Percentiles rank a stretch among this genome's conserved stretches.
These are phyloP conservation scores for Fusarium decemcellulare DNA, from an alignment of 2,329 filamentous ascomycete genomes.

Conservation along the genomic window DNA sequence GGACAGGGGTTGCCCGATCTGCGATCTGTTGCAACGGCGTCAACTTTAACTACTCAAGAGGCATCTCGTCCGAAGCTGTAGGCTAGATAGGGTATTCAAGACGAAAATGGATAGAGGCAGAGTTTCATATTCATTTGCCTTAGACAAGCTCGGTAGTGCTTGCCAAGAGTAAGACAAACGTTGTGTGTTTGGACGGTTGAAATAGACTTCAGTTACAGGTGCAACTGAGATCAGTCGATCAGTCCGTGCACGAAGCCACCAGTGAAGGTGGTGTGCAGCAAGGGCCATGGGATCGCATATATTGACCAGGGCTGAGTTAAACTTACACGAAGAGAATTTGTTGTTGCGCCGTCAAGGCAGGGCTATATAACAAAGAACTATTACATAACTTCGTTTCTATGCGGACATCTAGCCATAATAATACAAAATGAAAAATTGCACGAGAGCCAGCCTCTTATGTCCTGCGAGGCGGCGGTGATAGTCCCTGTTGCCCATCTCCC, in stretches of 20 bases:
- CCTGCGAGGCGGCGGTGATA: slow-evolving; percentile 42
- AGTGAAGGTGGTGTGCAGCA: too few species aligned
- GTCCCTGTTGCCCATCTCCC: slow-evolving; percentile 37
- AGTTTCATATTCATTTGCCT: too few species aligned
- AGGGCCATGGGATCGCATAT: too few species aligned
- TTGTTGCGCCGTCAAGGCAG: too few species aligned
- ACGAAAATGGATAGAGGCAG: background rate
- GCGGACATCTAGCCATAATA: slow-evolving; percentile 18
- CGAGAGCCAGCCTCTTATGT: slow-evolving; percentile 18
- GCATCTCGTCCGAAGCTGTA: slow-evolving; percentile 20
- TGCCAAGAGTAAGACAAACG: background rate
- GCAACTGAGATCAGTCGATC: too few species aligned
- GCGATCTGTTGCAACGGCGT: slow-evolving; percentile 25
- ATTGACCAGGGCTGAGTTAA: too few species aligned
- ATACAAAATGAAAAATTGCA: slow-evolving; percentile 17
- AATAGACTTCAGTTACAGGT: background rate
- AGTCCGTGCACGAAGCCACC: too few species aligned
- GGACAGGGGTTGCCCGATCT: slow-evolving; percentile 36
- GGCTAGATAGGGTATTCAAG: background rate
- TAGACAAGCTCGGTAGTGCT: background rate
- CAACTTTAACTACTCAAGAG: slow-evolving; percentile 3
- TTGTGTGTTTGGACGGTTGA: background rate
- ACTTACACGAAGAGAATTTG: too few species aligned
- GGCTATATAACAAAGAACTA: background rate
- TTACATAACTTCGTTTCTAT: slow-evolving; percentile 8